Evolutionary conservation across 208 protist genomes (phyloP).

Genomic region (Naegleria lovaniensis): DNA sequence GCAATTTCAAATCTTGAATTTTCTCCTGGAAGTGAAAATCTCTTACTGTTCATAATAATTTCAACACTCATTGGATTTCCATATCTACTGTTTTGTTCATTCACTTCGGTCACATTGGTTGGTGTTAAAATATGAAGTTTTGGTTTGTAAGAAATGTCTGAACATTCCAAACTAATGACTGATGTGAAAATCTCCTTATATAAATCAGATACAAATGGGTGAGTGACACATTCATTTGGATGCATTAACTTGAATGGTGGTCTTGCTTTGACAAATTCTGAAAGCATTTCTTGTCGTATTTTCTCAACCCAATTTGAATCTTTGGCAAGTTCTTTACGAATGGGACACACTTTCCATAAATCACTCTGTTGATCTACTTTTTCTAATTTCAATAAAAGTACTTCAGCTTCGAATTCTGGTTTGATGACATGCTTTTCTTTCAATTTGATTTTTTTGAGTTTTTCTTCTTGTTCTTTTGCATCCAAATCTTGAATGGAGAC

Average conservation of each 20-base stretch:
- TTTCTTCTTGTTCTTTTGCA: neutral
- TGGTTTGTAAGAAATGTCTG: neutral
- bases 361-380: neutral
- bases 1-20: neutral
- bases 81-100: neutral
- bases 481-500: neutral
- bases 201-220: neutral
- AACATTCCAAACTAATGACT: neutral
- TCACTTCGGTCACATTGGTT: neutral
- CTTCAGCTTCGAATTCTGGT: neutral
- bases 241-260: neutral
- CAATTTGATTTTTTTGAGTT: neutral
- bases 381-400: neutral
- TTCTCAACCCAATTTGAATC: neutral
- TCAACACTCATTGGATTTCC: neutral
- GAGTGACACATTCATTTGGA: neutral
- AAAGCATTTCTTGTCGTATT: neutral
- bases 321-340: neutral
- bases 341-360: neutral
- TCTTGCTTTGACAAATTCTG: neutral
- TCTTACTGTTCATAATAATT: neutral
- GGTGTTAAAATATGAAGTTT: neutral
- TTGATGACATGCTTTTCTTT: neutral
- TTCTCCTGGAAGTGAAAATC: neutral
- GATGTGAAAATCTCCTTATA: neutral